Base-by-base conservation (phyloP, 192 early-diverging fungal genomes). In the Mycoemilia scoparia region DNA sequence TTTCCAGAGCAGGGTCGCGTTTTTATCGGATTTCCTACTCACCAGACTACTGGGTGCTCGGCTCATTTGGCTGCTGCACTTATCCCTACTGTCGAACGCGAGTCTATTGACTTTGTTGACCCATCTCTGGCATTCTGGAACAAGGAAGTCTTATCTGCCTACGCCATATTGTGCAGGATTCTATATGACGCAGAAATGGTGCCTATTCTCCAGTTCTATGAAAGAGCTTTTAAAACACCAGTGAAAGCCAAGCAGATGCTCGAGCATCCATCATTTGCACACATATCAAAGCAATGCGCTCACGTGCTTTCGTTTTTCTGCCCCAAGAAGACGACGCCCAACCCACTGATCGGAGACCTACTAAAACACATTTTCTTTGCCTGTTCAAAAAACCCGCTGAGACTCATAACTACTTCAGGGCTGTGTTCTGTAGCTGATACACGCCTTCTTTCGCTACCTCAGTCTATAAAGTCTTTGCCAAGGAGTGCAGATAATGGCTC, bases 11-110 rank as follows among this genome's bases (percentile, higher is more conserved):
- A 92, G 47, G 87, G 87, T 4, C 60, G 71, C 9, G 68, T 89
- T 7, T 87, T 86, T 43, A 92, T 92, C 30, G 85, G 87, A 0
- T 82, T 89, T 38, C 83, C 82, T 0, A 92, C 87, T 3, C 75
- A 82, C 34, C 87, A 92, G 44, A 92, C 87, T 0, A 88, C 85
- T 1, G 85, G 87, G 12, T 81, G 73, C 43, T 66, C 65, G 14
- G 67, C 71, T 17, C 84, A 85, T 34, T 45, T 89, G 21, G 77
- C 79, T 7, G 80, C 73, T 7, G 71, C 82, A 24, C 64, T 91
- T 17, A 91, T 91, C 39, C 87, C 85, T 0, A 92, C 87, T 4
- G 87, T 91, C 3, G 85, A 92, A 38, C 71, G 87, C 29, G 87
- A 92, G 47, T 69, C 62, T 8, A 70, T 92, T 19, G 87, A 92